Base-by-base conservation (phyloP, 1,139 yeast species). In the Pichia sp. region DNA sequence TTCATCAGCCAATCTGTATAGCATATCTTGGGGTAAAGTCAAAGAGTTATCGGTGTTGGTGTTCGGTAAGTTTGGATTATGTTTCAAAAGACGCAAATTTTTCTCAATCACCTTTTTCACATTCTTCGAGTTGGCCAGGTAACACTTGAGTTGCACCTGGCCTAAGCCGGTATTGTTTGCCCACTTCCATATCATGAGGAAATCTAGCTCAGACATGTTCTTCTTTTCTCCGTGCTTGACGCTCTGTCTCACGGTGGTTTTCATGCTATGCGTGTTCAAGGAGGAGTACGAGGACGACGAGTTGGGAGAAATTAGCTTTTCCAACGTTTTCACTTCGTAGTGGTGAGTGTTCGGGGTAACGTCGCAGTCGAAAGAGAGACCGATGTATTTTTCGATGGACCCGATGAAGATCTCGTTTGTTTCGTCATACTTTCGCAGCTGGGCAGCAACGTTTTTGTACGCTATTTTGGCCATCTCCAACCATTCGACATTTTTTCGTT, bases 361-460 rank as follows among this genome's bases (percentile, higher is more conserved):
- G 52, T 58, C 60, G 27, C 58, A 55, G 42, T 58, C 61, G 33
- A 55, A 52, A 12, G 38, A 10, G 5, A 58, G 46, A 6, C 61
- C 61, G 5, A 58, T 36, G 29, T 55, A 58, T 42, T 58, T 57
- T 10, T 34, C 52, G 17, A 55, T 44, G 4, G 36, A 17, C 2
- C 61, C 61, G 14, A 57, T 51, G 31, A 58, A 58, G 2, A 50
- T 48, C 12, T 50, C 43, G 47, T 47, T 47, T 16, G 49, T 30
- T 6, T 29, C 6, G 30, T 53, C 57, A 12, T 41, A 51, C 3
- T 49, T 36, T 31, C 31, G 51, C 9, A 58, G 16, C 38, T 58
- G 61, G 20, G 9, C 3, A 4, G 20, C 8, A 1, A 54, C 49
- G 14, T 54, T 57, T 1, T 27, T 7, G 27, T 41, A 47, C 6